A percentile compares a stretch with the other conserved stretches of the same genome.
These are phyloP conservation scores for Capillidium heterosporum DNA, from an alignment of 371 early-diverging fungal species.

Conservation along the genomic window DNA sequence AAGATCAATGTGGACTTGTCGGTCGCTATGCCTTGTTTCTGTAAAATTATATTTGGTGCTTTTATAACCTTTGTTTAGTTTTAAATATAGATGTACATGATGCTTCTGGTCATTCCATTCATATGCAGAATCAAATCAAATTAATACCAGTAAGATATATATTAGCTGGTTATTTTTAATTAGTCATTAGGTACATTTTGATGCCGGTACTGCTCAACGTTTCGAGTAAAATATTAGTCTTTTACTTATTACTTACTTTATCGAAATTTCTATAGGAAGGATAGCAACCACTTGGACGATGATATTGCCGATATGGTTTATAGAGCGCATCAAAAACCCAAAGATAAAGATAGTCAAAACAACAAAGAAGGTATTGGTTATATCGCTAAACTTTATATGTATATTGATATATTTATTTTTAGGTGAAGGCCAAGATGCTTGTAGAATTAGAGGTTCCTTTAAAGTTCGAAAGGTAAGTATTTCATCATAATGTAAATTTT, in stretches of 20 bases:
- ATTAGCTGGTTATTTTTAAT: neutral
- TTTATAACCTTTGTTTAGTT: neutral
- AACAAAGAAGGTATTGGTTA: neutral
- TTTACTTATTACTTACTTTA: neutral
- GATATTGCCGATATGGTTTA: neutral
- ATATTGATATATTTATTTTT: neutral
- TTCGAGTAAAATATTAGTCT: constrained; percentile 12
- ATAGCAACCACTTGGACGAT: neutral
- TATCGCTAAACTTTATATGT: neutral
- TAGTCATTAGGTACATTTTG: constrained; percentile 22
- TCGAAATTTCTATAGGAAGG: neutral
- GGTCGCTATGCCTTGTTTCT: constrained; percentile 73
- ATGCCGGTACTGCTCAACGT: constrained; percentile 17
- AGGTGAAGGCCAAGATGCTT: constrained; percentile 24
- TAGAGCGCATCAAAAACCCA: neutral
- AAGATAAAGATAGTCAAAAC: neutral
- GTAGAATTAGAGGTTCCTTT: constrained; percentile 56
- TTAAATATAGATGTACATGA: constrained; percentile 22
- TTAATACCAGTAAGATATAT: constrained; percentile 19
- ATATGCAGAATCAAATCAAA: constrained; percentile 18
- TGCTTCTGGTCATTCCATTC: constrained; percentile 20
- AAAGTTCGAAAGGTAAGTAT: constrained; percentile 40
- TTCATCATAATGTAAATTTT: neutral
- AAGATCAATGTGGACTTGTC: constrained; percentile 73
- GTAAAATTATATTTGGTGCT: constrained; percentile 17